These are phyloP conservation scores for Elsinoe australis DNA, from an alignment of 2,329 filamentous ascomycete species.

Conservation along the genomic window DNA sequence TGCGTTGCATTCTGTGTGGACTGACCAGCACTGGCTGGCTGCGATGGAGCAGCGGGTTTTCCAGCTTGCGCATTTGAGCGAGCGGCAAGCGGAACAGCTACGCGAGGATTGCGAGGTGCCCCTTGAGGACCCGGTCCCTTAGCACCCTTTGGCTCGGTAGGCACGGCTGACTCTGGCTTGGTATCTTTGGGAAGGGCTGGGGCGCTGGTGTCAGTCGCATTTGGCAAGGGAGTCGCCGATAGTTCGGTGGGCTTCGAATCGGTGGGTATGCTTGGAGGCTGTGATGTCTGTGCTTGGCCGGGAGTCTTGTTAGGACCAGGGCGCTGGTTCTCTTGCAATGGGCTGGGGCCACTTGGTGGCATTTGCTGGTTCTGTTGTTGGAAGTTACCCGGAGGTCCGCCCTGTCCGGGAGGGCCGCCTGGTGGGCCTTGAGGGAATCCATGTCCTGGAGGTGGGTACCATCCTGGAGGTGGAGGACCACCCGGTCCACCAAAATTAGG, in stretches of 20 bases:
- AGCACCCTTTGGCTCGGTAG: constrained; percentile 33
- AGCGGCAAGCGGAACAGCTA: constrained; percentile 53
- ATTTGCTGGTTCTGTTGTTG: constrained; percentile 33
- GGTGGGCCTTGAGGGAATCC: constrained; percentile 49
- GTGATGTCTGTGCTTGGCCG: constrained; percentile 20
- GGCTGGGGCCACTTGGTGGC: constrained; percentile 41
- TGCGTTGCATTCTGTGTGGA: constrained; percentile 57
- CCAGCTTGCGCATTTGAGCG: constrained; percentile 16
- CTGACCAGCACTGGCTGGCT: constrained; percentile 18
- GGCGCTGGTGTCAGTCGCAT: constrained; percentile 44
- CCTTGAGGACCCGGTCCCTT: constrained; percentile 36
- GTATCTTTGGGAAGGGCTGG: constrained; percentile 57
- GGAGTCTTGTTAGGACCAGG: constrained; percentile 30
- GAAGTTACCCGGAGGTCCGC: constrained; percentile 45
- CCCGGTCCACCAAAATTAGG: constrained; percentile 42
- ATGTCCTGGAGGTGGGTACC: constrained; percentile 66
- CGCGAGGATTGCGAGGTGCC: constrained; percentile 43
- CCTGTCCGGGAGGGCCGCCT: constrained; percentile 34
- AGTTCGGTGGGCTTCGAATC: constrained; percentile 29
- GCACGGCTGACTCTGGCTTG: constrained; percentile 52
- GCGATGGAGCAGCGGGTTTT: constrained; percentile 19
- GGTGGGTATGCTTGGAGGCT: constrained; percentile 22
- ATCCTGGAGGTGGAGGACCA: constrained; percentile 49
- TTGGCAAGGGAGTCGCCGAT: constrained; percentile 36
- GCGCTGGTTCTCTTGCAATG: constrained; percentile 35